Percentiles rank a stretch among this genome's conserved stretches.
phyloP scores from a whole-genome alignment of 2,329 filamentous ascomycete species.

The Colletotrichum zoysiae region DNA sequence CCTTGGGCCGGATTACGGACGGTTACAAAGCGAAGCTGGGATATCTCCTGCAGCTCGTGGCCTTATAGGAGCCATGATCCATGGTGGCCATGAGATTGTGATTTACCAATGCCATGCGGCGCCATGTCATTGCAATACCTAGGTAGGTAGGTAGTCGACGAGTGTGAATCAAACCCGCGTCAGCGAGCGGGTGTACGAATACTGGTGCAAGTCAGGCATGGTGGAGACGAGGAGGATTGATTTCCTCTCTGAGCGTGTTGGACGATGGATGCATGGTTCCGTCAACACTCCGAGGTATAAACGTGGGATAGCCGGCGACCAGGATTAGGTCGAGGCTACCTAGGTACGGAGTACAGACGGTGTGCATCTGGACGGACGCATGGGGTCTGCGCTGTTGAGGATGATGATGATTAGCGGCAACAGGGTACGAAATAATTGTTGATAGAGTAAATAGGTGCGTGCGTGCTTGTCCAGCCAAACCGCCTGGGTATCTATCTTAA shows the following conservation, averaged over 20 bases:
- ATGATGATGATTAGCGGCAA: neutral
- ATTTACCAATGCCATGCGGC: slow-evolving; percentile 15
- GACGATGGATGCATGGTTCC: slow-evolving; percentile 2
- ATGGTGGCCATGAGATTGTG: slow-evolving; percentile 33
- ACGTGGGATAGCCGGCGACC: slow-evolving; percentile 11
- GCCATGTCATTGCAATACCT: slow-evolving; percentile 21
- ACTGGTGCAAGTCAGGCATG: neutral
- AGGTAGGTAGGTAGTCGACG: neutral
- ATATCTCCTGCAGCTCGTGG: slow-evolving; percentile 26
- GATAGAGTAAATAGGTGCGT: neutral
- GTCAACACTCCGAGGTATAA: slow-evolving; percentile 2
- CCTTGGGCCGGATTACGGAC: slow-evolving; percentile 24
- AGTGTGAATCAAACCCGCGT: neutral
- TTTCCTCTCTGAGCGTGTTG: neutral
- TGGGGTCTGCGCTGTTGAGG: neutral
- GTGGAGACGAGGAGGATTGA: neutral
- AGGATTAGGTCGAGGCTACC: neutral
- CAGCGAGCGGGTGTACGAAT: neutral
- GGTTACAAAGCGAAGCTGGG: slow-evolving; percentile 18
- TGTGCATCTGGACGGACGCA: slow-evolving; percentile 19
- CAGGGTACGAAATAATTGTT: neutral
- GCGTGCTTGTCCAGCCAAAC: too few species aligned
- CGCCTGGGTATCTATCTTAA: neutral
- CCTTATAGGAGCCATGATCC: slow-evolving; percentile 31
- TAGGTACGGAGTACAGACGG: neutral